Evolutionary conservation across 257 asterid species (phyloP).

Genomic region (Solanum medicagineum): DNA sequence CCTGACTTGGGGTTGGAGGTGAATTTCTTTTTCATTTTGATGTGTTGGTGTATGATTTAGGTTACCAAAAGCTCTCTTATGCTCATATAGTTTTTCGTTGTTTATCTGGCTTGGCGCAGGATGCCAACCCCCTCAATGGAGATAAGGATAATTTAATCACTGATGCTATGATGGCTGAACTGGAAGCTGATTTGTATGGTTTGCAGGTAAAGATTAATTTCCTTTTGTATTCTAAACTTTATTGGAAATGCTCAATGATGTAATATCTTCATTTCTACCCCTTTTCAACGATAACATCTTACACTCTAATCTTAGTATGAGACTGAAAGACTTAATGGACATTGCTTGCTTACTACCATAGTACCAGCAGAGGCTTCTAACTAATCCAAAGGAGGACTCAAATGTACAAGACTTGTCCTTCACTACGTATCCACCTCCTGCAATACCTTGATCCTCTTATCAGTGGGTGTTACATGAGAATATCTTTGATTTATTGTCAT

Average conservation of each 20-base stretch:
- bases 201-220: slow-evolving; percentile 40
- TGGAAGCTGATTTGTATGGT: slow-evolving; percentile 71
- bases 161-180: slow-evolving; percentile 75
- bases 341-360: neutral
- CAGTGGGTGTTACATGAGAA: neutral
- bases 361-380: neutral
- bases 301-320: neutral
- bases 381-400: neutral
- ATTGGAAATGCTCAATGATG: neutral
- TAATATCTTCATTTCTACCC: neutral
- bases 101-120: slow-evolving; percentile 28
- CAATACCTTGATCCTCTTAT: neutral
- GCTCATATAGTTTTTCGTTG: neutral
- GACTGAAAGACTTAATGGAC: neutral
- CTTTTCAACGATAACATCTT: neutral
- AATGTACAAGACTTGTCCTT: neutral
- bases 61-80: neutral
- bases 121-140: slow-evolving; percentile 18
- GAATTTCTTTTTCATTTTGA: neutral
- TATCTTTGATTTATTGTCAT: neutral
- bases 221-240: neutral
- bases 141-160: slow-evolving; percentile 30
- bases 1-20: slow-evolving; percentile 38
- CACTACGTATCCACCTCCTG: neutral
- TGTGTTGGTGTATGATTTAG: neutral